Conservation (phyloP, 352 stramenopile species). For the Saprolegnia parasitica region DNA sequence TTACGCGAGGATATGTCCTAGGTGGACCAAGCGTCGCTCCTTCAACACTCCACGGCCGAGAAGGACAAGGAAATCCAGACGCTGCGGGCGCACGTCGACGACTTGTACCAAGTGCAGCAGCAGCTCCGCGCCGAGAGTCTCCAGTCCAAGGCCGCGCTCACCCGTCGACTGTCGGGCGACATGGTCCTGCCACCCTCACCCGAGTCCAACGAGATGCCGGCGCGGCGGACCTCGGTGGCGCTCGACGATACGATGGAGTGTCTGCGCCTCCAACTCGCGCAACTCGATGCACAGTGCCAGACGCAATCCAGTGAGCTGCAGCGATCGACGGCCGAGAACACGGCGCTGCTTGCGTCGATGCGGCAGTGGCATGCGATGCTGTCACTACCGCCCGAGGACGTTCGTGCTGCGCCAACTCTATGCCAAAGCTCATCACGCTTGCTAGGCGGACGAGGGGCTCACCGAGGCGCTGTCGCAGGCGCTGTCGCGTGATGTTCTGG, state of each 20-base stretch:
- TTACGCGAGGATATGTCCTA: not conserved
- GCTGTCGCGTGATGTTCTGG: too few relatives aligned
- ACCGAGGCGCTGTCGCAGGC: too few relatives aligned
- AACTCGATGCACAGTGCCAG: not conserved
- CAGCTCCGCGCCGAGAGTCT: constrained; percentile 16
- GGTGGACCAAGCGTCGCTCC: not conserved
- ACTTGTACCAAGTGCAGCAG: constrained; percentile 24
- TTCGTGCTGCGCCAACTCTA: too few relatives aligned
- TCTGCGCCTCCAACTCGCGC: not conserved
- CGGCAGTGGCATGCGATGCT: not conserved
- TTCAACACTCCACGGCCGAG: not conserved
- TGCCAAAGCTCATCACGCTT: too few relatives aligned
- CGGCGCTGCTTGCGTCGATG: not conserved
- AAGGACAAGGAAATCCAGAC: constrained; percentile 21
- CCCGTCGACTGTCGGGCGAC: not conserved
- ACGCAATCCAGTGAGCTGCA: not conserved
- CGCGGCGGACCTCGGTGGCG: too few relatives aligned
- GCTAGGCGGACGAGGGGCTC: too few relatives aligned
- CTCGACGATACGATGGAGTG: not conserved
- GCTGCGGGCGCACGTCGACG: constrained; percentile 21
- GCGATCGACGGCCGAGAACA: not conserved
- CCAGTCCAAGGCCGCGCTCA: constrained; percentile 10
- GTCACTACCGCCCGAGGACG: not conserved
- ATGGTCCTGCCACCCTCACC: not conserved
- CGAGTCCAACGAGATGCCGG: not conserved